phyloP scores from a whole-genome alignment of 2,329 filamentous ascomycete genomes.

The Talaromyces sp. region DNA sequence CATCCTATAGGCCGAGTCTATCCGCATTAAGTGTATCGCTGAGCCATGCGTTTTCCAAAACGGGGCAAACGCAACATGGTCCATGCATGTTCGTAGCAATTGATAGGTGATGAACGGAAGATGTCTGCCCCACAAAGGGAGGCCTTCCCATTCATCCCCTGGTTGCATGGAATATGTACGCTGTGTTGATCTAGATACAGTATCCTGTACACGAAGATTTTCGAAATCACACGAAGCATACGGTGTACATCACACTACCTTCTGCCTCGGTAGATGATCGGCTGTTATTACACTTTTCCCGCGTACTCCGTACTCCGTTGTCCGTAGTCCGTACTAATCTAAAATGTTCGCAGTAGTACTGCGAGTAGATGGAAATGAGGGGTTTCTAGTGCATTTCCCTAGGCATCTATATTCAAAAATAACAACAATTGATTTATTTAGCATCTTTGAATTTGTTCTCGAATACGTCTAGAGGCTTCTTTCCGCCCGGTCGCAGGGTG shows the following conservation, averaged over 20 bases:
- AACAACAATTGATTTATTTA: background rate
- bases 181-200: background rate
- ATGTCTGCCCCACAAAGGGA: background rate
- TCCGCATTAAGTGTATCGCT: constrained; percentile 12
- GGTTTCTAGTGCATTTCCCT: background rate
- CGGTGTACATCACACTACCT: background rate
- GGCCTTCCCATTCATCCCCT: background rate
- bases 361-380: background rate
- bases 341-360: too few relatives aligned
- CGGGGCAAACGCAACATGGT: constrained; percentile 12
- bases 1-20: constrained; percentile 4
- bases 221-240: background rate
- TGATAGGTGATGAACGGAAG: background rate
- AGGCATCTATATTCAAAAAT: background rate
- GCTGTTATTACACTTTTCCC: background rate
- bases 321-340: too few relatives aligned
- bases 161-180: background rate
- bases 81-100: background rate
- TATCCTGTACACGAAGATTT: background rate
- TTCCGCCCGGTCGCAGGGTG: background rate
- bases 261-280: background rate
- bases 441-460: background rate
- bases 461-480: background rate
- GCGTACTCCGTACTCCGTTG: too few relatives aligned
- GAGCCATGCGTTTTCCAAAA: constrained; percentile 23